Conservation (phyloP, 805 yeast species). For the Candida andamanensis region DNA sequence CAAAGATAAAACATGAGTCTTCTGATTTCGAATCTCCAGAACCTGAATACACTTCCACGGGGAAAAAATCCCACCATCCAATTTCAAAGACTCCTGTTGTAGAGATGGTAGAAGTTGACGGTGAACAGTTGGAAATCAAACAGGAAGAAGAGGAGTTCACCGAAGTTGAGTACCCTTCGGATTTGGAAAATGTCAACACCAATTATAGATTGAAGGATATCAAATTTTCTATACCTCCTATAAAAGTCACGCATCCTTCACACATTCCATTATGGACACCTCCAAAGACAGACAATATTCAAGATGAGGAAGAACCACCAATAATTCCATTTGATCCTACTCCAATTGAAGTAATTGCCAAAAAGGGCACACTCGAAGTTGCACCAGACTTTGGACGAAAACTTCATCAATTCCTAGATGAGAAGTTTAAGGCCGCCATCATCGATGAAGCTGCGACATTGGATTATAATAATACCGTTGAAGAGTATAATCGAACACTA, state of each 20-base stretch:
- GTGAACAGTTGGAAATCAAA: conserved; percentile 2
- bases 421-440: conserved; percentile 29
- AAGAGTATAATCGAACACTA: conserved; percentile 59
- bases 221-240: conserved; percentile 29
- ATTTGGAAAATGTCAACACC: conserved; percentile 6
- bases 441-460: conserved; percentile 29
- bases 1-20: too few species aligned
- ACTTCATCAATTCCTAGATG: conserved; percentile 22
- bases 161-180: conserved; percentile 13
- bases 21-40: too few species aligned
- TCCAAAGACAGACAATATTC: conserved; percentile 13
- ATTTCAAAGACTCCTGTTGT: background rate
- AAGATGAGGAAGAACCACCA: conserved; percentile 13
- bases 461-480: conserved; percentile 31
- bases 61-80: background rate
- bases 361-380: conserved; percentile 8
- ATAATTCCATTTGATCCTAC: conserved; percentile 22
- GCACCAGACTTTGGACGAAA: conserved; percentile 25
- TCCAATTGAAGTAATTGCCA: conserved; percentile 21
- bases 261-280: conserved; percentile 42
- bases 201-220: conserved; percentile 20
- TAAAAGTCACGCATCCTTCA: conserved; percentile 39
- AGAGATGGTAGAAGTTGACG: background rate
- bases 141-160: conserved; percentile 6
- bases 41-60: background rate